These are phyloP conservation scores for Phytomonas serpens DNA, from an alignment of 208 protist species.

Conservation along the genomic window DNA sequence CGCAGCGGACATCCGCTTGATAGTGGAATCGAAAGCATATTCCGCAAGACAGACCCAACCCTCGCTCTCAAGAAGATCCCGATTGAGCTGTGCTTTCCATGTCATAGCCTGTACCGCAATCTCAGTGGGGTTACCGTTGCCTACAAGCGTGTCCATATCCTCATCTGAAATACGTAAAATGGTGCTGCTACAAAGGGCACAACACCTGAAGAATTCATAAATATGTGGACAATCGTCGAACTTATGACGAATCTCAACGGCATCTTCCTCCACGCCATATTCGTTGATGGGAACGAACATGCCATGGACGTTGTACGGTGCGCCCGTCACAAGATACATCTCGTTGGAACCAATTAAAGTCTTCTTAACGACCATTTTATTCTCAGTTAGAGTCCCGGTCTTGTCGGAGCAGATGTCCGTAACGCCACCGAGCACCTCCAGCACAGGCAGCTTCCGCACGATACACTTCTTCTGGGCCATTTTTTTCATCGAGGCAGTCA, in stretches of 20 bases:
- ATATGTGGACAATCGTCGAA: constrained; percentile 32
- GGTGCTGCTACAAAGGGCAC: constrained; percentile 73
- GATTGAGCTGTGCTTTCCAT: constrained; percentile 70
- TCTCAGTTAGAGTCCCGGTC: constrained; percentile 92
- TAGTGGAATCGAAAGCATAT: constrained; percentile 81
- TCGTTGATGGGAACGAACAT: constrained; percentile 42
- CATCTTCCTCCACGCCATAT: constrained; percentile 22
- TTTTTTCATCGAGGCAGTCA: constrained; percentile 71
- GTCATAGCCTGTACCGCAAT: constrained; percentile 87
- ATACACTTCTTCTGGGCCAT: constrained; percentile 87
- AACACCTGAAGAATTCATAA: constrained; percentile 72
- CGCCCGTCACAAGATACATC: constrained; percentile 55
- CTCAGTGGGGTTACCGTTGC: constrained; percentile 84
- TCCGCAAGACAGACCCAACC: constrained; percentile 77
- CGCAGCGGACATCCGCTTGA: constrained; percentile 85
- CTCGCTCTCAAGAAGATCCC: constrained; percentile 50
- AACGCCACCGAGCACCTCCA: constrained; percentile 86
- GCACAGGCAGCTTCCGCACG: constrained; percentile 71
- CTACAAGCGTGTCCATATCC: constrained; percentile 51
- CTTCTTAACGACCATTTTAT: constrained; percentile 90
- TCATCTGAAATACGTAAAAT: constrained; percentile 43
- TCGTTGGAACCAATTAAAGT: constrained; percentile 51
- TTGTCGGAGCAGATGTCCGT: constrained; percentile 93
- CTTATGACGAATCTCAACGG: constrained; percentile 29
- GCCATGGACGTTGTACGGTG: constrained; percentile 63